Evolutionary conservation across 1,284 basidiomycete species (phyloP).

Genomic region (Cutaneotrichosporon cutaneum): DNA sequence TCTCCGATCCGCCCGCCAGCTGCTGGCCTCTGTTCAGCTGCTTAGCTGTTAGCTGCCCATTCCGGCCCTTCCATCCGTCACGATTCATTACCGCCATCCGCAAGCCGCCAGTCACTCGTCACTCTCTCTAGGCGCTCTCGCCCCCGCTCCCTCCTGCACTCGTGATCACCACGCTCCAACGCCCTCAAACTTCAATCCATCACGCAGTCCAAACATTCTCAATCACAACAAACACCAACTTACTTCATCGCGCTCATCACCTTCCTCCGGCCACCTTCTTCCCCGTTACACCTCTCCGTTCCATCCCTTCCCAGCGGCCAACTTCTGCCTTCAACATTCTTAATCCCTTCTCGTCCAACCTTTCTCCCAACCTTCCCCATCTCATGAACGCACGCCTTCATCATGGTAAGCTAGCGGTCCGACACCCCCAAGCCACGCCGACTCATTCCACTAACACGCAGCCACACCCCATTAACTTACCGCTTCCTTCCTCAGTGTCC

Average conservation of each 20-base stretch:
- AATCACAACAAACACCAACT: background rate
- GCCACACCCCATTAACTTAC: background rate
- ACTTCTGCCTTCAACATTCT: background rate
- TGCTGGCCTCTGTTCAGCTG: too few species aligned
- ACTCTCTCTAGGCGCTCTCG: background rate
- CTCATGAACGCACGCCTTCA: background rate
- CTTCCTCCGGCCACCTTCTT: background rate
- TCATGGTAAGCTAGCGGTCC: slow-evolving; percentile 5
- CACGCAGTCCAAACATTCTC: slow-evolving; percentile 1
- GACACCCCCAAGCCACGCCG: background rate
- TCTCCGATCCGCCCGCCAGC: too few species aligned
- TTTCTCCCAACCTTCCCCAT: background rate
- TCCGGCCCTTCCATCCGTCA: background rate
- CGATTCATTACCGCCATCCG: background rate
- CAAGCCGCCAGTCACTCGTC: background rate
- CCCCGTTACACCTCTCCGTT: background rate
- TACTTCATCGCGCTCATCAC: background rate
- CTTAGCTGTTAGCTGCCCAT: background rate
- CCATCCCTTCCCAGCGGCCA: background rate
- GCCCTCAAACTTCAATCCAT: slow-evolving; percentile 1
- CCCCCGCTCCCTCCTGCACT: background rate
- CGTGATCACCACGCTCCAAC: background rate
- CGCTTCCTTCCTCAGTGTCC: background rate
- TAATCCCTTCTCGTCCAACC: background rate
- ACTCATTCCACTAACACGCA: background rate